Conservation (phyloP, 768 basidiomycete genomes). For the Fomitopsis serialis region DNA sequence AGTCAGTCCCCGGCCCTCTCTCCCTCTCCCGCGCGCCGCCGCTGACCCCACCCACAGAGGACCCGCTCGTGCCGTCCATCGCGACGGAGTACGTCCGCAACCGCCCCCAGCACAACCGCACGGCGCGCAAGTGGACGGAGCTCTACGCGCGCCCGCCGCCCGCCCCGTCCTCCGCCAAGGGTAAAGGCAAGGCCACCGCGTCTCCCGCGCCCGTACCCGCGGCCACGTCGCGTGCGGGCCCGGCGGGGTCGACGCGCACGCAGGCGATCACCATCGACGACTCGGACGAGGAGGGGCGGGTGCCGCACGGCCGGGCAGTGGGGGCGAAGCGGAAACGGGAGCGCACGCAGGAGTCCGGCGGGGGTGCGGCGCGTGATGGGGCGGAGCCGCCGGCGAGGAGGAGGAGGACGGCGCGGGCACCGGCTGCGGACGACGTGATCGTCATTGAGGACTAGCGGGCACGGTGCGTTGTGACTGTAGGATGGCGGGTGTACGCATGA, state of each 20-base stretch:
- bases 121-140: conserved; percentile 74
- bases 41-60: conserved; percentile 37
- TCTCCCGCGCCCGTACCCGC: not conserved
- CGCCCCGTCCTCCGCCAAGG: conserved; percentile 7
- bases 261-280: conserved; percentile 23
- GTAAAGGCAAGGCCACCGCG: conserved; percentile 10
- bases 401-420: not conserved
- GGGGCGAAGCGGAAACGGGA: conserved; percentile 19
- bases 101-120: conserved; percentile 67
- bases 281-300: conserved; percentile 17
- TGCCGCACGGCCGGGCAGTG: not conserved
- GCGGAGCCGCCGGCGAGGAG: conserved; percentile 7
- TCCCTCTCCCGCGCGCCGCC: no score
- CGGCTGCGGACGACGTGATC: conserved; percentile 17
- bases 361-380: conserved; percentile 7
- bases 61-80: conserved; percentile 73
- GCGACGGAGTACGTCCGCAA: conserved; percentile 64
- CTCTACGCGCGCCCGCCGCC: conserved; percentile 55
- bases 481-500: no score
- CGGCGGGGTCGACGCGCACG: conserved; percentile 1
- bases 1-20: conserved; percentile 40
- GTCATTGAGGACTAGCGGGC: conserved; percentile 21
- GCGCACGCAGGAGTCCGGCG: not conserved
- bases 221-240: not conserved
- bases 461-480: no score